Evolutionary conservation across 768 basidiomycete genomes (phyloP), one percentile per base, ranked within the genome.

Genomic region (Mycena pura): DNA sequence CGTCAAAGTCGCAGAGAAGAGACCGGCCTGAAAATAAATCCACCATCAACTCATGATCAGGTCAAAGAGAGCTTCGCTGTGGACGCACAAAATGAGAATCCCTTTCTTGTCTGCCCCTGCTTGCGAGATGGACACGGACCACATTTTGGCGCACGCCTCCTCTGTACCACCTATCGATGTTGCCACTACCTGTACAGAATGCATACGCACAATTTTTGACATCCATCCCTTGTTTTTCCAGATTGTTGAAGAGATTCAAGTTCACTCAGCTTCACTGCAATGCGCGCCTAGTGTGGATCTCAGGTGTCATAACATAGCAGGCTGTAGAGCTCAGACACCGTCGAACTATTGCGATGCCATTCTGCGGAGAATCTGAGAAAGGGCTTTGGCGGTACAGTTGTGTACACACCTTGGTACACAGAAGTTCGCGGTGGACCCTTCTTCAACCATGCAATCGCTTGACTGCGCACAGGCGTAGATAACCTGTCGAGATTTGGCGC

Each of bases 1-100:
- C 13, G 64, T 66, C 17, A 69, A 43, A 10, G 43, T 60, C 6
- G 57, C 66, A 9, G 68, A 69, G 47, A 71, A 71, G 1, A 71
- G 57, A 38, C 68, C 66, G 5, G 67, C 66, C 66, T 69, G 36
- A 14, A 10, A 17, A 1, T 15, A 24, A 5, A 6, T 31, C 6
- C 41, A 32, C 28, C 10, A 11, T 14, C 9, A 51, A 17, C 24
- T n/a, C 8, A 5, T 27, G 8, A 22, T 27, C n/a, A 60, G 34
- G 10, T 17, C 14, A 17, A 29, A 10, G 34, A 17, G 43, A 31
- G 9, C 27, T 48, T 5, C 17, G 38, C 28, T 8, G n/a, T n/a
- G 27, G 6, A 57, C 62, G 27, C 44, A 58, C 62, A 47, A 63
- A 19, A 58, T 58, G 5, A 63, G 49, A 21, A 59, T 63, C n/a